These are phyloP conservation scores for Fonsecaea nubica DNA, from an alignment of 2,329 filamentous ascomycete genomes.

Conservation along the genomic window DNA sequence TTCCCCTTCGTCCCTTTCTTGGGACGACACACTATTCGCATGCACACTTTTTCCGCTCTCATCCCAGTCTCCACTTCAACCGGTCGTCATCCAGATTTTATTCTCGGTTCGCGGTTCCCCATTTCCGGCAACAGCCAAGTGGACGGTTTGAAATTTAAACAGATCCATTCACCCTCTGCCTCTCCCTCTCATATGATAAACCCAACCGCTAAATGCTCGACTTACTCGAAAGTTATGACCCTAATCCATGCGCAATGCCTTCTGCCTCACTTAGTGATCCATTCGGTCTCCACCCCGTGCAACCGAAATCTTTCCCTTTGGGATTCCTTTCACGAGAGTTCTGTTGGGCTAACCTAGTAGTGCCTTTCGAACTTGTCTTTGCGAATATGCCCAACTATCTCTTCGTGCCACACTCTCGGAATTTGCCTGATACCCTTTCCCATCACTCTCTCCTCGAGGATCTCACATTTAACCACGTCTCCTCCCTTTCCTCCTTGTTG, in stretches of 20 bases:
- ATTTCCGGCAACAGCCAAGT: slow-evolving; percentile 14
- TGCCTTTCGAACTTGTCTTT: background rate
- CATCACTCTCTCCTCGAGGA: background rate
- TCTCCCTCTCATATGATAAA: slow-evolving; percentile 13
- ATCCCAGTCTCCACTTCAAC: slow-evolving; percentile 1
- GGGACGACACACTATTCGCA: background rate
- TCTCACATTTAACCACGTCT: background rate
- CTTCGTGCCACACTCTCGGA: background rate
- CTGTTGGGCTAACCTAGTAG: slow-evolving; percentile 2
- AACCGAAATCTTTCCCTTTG: slow-evolving; percentile 13
- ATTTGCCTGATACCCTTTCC: background rate
- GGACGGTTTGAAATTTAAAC: slow-evolving; percentile 15
- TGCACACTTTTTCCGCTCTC: background rate
- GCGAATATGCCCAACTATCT: slow-evolving; percentile 8
- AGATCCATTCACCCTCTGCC: slow-evolving; percentile 8
- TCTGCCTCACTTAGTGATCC: slow-evolving; percentile 17
- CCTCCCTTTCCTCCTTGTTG: background rate
- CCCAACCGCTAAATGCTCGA: slow-evolving; percentile 9
- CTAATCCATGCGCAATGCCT: slow-evolving; percentile 4
- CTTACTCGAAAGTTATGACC: slow-evolving; percentile 14
- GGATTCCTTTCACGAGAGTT: slow-evolving; percentile 8
- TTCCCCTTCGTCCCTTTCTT: background rate
- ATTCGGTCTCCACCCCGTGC: slow-evolving; percentile 12
- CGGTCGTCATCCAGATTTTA: background rate
- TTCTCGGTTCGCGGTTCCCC: slow-evolving; percentile 7